phyloP scores from a whole-genome alignment of 169 alveolate species.

The Theileria equi region DNA sequence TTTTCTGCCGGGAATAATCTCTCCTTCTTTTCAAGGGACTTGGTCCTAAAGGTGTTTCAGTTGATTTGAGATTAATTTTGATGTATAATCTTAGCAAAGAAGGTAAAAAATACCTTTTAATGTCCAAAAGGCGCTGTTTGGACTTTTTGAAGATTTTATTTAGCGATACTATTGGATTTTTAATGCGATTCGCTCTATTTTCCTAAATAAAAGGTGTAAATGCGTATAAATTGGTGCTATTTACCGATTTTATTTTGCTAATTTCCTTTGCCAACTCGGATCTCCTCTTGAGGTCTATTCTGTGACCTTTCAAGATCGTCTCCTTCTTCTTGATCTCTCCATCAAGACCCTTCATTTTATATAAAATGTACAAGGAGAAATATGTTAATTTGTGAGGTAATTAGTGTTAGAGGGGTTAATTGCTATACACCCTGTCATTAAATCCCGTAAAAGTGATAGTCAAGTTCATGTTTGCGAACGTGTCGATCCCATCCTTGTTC shows the following conservation, averaged over 20 bases:
- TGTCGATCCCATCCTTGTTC: conserved; percentile 96
- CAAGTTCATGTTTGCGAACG: conserved; percentile 91
- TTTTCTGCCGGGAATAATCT: not conserved
- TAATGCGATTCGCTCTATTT: conserved; percentile 1
- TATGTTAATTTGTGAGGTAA: not conserved
- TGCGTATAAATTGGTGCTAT: not conserved
- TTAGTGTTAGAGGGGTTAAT: too few species aligned
- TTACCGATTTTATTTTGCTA: conserved; percentile 33
- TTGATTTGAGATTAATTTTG: not conserved
- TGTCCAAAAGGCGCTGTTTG: conserved; percentile 16
- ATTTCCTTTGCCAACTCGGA: conserved; percentile 56
- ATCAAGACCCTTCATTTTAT: conserved; percentile 21
- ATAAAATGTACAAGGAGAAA: not conserved
- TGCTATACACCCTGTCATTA: conserved; percentile 18
- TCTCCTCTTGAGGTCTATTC: conserved; percentile 22
- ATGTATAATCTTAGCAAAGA: not conserved
- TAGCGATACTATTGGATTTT: conserved; percentile 44
- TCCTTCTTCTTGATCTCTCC: conserved; percentile 35
- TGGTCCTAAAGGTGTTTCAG: conserved; percentile 7
- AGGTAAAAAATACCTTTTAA: conserved; percentile 22
- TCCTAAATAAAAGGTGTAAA: conserved; percentile 11
- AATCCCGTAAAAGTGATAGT: conserved; percentile 89
- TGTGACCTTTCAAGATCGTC: conserved; percentile 47
- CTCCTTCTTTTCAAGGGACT: conserved; percentile 26
- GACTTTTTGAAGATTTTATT: conserved; percentile 20